phyloP scores from a whole-genome alignment of 768 basidiomycete genomes.

The Hygrocybe coccinea region DNA sequence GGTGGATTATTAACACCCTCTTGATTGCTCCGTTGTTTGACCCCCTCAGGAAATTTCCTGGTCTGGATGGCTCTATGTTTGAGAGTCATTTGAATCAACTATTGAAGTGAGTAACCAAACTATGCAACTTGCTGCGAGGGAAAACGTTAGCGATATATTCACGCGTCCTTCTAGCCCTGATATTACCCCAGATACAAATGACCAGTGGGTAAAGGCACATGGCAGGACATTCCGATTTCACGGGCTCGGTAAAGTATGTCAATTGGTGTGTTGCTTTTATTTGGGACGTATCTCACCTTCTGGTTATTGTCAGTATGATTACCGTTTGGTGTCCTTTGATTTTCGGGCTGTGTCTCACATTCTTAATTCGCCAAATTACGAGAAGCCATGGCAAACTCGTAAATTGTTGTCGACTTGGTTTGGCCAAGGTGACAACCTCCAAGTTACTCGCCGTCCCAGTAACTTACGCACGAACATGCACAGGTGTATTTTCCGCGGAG shows the following conservation, averaged over 20 bases:
- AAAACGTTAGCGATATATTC: too few relatives aligned
- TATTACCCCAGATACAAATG: conserved; percentile 36
- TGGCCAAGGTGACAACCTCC: conserved; percentile 38
- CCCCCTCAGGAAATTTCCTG: conserved; percentile 45
- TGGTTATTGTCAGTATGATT: conserved; percentile 39
- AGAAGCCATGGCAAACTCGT: conserved; percentile 57
- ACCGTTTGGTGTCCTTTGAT: conserved; percentile 51
- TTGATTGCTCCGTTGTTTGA: conserved; percentile 43
- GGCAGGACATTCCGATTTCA: conserved; percentile 53
- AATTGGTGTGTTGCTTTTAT: background rate
- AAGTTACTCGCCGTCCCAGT: background rate
- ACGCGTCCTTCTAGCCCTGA: conserved; percentile 35
- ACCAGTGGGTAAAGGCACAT: conserved; percentile 40
- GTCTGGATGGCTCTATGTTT: conserved; percentile 39
- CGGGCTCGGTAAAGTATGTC: conserved; percentile 47
- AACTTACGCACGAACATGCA: background rate
- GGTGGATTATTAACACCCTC: conserved; percentile 43
- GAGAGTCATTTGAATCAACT: conserved; percentile 43
- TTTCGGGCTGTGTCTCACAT: conserved; percentile 45
- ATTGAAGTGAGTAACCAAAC: conserved; percentile 34
- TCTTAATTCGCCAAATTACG: conserved; percentile 43
- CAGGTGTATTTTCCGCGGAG: conserved; percentile 52
- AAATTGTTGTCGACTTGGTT: conserved; percentile 43
- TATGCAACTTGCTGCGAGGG: too few relatives aligned
- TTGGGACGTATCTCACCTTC: background rate